Percentiles rank a stretch among this genome's conserved stretches.
Evolutionary conservation across 495 filamentous ascomycete species (phyloP).

Genomic region (Penicillium tannophilum): DNA sequence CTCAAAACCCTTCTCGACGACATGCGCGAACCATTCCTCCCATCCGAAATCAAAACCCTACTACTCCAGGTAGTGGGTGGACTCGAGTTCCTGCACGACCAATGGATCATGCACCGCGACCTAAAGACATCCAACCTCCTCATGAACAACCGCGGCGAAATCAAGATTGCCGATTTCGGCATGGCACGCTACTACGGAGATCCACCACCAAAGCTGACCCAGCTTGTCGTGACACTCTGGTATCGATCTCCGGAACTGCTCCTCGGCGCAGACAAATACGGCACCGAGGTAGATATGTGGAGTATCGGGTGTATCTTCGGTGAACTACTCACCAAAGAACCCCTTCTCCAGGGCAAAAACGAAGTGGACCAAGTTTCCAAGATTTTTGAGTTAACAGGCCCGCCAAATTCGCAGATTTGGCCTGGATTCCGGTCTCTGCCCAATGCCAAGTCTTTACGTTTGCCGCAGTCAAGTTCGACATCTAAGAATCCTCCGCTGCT

Average conservation of each 20-base stretch:
- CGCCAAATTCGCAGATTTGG: conserved; percentile 87
- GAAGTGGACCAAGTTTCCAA: conserved; percentile 84
- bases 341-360: conserved; percentile 87
- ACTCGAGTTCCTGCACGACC: conserved; percentile 79
- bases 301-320: conserved; percentile 95
- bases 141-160: conserved; percentile 90
- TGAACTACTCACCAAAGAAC: conserved; percentile 82
- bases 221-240: conserved; percentile 96
- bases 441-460: conserved; percentile 81
- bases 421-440: conserved; percentile 85
- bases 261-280: conserved; percentile 78
- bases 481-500: conserved; percentile 34
- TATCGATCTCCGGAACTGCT: conserved; percentile 92
- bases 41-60: conserved; percentile 90
- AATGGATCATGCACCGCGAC: conserved; percentile 96
- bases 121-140: conserved; percentile 96
- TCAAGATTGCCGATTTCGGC: conserved; percentile 97
- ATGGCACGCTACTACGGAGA: conserved; percentile 92
- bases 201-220: conserved; percentile 80
- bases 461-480: conserved; percentile 54
- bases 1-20: conserved; percentile 91
- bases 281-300: conserved; percentile 86
- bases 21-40: conserved; percentile 91
- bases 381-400: conserved; percentile 89
- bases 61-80: conserved; percentile 81